Conservation (phyloP, 1,284 basidiomycete genomes). For the Sanghuangporus sanghuang region DNA sequence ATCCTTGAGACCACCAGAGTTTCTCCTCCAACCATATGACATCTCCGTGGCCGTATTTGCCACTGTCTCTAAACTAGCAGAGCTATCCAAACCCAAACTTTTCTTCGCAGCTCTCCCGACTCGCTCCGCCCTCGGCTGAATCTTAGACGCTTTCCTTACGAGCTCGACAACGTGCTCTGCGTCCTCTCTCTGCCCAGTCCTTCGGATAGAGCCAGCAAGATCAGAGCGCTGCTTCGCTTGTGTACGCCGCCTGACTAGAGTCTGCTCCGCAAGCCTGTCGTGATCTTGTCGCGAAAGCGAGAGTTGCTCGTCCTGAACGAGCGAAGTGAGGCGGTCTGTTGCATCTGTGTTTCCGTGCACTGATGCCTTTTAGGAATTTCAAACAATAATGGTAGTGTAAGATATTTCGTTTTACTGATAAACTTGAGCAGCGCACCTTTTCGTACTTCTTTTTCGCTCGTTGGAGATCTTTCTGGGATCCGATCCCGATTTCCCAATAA, state of each 20-base stretch:
- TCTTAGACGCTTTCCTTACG: slow-evolving; percentile 28
- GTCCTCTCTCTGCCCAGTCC: slow-evolving; percentile 23
- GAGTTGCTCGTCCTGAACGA: slow-evolving; percentile 52
- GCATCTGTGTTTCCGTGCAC: slow-evolving; percentile 82
- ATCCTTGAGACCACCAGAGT: background rate
- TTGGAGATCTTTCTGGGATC: slow-evolving; percentile 57
- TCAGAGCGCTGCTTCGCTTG: slow-evolving; percentile 73
- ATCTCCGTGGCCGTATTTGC: background rate
- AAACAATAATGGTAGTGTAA: background rate
- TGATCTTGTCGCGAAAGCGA: slow-evolving; percentile 76
- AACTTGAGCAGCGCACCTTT: slow-evolving; percentile 34
- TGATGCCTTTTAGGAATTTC: slow-evolving; percentile 47
- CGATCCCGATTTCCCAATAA: slow-evolving; percentile 80
- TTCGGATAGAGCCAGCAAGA: slow-evolving; percentile 23
- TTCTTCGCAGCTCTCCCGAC: background rate
- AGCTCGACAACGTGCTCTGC: slow-evolving; percentile 29
- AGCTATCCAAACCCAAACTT: background rate
- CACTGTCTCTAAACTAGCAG: background rate
- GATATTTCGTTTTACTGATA: background rate
- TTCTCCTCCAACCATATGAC: background rate
- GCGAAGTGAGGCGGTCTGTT: slow-evolving; percentile 64
- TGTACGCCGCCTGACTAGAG: slow-evolving; percentile 79
- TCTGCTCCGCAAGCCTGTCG: slow-evolving; percentile 71
- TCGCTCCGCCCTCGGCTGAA: slow-evolving; percentile 10
- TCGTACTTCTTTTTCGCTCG: slow-evolving; percentile 69